Conservation (phyloP, 1,139 yeast species). For the Yamadazyma diddensiae region DNA sequence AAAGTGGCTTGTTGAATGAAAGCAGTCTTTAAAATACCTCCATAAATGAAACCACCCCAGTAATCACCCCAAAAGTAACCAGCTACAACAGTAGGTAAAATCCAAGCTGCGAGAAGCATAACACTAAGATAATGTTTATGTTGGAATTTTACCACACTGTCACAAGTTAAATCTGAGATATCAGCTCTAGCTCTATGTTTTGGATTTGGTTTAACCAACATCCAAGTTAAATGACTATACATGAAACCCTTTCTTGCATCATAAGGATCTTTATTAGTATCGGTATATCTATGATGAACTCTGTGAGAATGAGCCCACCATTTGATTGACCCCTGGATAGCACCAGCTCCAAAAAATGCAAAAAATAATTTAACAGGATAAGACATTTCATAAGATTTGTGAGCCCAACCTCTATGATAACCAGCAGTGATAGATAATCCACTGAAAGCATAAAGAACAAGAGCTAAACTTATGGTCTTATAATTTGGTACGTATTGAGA, state of each 20-base stretch:
- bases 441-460: conserved; percentile 62
- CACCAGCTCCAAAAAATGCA: conserved; percentile 90
- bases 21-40: conserved; percentile 80
- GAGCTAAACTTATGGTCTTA: conserved; percentile 60
- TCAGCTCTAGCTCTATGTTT: conserved; percentile 95
- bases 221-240: conserved; percentile 98
- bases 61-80: conserved; percentile 86
- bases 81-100: conserved; percentile 74
- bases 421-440: conserved; percentile 94
- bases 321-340: conserved; percentile 94
- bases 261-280: conserved; percentile 94
- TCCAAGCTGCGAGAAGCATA: conserved; percentile 64
- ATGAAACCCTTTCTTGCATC: conserved; percentile 95
- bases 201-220: conserved; percentile 91
- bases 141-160: conserved; percentile 88
- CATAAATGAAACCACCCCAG: conserved; percentile 90
- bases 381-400: conserved; percentile 78
- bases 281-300: conserved; percentile 96
- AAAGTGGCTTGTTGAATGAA: conserved; percentile 96
- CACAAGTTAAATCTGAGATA: conserved; percentile 85
- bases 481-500: conserved; percentile 48
- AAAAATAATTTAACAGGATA: conserved; percentile 67
- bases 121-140: conserved; percentile 82
- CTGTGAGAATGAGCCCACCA: conserved; percentile 99
- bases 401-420: conserved; percentile 73